Conservation (phyloP, 495 filamentous ascomycete species). For the Staphylotrichum tortipilum region DNA sequence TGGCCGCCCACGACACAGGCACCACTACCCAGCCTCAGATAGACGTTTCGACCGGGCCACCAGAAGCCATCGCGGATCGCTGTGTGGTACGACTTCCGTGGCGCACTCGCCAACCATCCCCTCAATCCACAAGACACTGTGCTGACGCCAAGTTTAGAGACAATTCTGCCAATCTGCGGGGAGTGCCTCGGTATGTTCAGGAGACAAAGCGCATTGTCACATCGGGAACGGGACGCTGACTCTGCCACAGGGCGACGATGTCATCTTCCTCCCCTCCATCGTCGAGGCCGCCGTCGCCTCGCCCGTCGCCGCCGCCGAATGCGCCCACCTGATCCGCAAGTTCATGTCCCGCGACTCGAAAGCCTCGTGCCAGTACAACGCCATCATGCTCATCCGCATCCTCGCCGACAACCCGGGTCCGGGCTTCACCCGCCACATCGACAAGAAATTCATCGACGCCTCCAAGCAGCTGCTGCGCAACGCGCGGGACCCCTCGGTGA, state of each 20-base stretch:
- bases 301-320: conserved; percentile 70
- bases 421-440: conserved; percentile 80
- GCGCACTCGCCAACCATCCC: neutral
- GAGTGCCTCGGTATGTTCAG: conserved; percentile 47
- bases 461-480: conserved; percentile 68
- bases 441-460: conserved; percentile 65
- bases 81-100: conserved; percentile 37
- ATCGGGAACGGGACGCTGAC: neutral
- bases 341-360: conserved; percentile 57
- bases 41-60: conserved; percentile 37
- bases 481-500: conserved; percentile 64
- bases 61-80: conserved; percentile 49
- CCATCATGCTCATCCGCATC: conserved; percentile 92
- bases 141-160: conserved; percentile 27
- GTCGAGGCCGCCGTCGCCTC: conserved; percentile 93
- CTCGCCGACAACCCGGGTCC: conserved; percentile 83
- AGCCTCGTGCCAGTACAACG: conserved; percentile 82
- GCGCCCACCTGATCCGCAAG: conserved; percentile 69
- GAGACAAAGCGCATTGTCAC: neutral
- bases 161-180: conserved; percentile 73
- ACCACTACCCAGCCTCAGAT: conserved; percentile 16
- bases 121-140: neutral
- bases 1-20: conserved; percentile 2
- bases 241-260: conserved; percentile 62
- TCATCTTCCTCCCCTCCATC: conserved; percentile 85